Base-by-base conservation (phyloP, 768 basidiomycete species). In the Suillus subluteus region DNA sequence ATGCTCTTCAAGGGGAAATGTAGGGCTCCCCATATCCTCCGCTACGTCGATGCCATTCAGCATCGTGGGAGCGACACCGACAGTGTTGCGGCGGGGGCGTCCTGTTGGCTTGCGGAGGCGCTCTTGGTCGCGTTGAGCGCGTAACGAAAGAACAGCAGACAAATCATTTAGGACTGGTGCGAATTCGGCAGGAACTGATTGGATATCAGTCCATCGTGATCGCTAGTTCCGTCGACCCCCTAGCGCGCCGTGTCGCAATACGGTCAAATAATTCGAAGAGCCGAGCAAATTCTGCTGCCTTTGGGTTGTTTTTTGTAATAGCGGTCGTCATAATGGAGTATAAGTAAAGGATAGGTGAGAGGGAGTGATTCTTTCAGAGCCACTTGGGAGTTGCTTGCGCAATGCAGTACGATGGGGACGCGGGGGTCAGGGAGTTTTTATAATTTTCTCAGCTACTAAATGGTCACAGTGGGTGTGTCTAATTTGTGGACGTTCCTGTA, bases 231-330 rank as follows among this genome's bases (percentile, higher is more conserved):
- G 48, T 64, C 4, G 59, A 65, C 35, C 69, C 70, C 16, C 79
- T 79, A 30, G 81, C 72, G 50, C 82, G 78, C 66, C 80, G 80
- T 18, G 82, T 79, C n/a, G 83, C 82, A 37, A 88, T 81, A 41
- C 79, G 81, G 48, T 88, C 84, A 68, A 87, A 87, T 62, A 86
- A 74, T 48, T 82, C 79, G 66, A 87, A 84, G 44, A 89, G 83
- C 62, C 79, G 78, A 2, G 84, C 83, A 68, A 87, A 85, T 61
- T 88, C 87, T 48, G 82, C 81, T 12, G 76, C 82, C 72, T 81
- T 85, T 59, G 78, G 68, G 35, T 82, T 76, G 48, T 73, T 70
- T 50, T 75, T 62, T 44, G 72, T 69, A 59, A 65, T 66, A 18
- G 69, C 61, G 11, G 64, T 67, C 1, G 70, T 30, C 75, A 76